A percentile compares a stretch with the other conserved stretches of the same genome.
Conservation (phyloP, 2,329 filamentous ascomycete genomes). For the Aspergillus bombycis region DNA sequence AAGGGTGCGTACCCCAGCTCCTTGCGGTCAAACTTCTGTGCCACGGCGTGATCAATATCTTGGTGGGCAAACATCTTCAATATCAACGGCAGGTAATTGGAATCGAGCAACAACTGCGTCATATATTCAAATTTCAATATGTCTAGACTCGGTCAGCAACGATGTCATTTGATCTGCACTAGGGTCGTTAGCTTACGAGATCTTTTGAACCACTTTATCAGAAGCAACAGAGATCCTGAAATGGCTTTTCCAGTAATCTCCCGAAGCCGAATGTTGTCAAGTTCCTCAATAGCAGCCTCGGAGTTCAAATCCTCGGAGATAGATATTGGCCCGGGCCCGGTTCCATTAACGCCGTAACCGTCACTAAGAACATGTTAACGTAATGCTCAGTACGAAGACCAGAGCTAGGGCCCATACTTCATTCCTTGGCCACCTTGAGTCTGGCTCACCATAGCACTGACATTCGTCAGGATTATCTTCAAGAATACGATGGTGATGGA, state of each 20-base stretch:
- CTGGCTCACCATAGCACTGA: conserved; percentile 77
- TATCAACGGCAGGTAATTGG: conserved; percentile 90
- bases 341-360: conserved; percentile 31
- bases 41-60: conserved; percentile 87
- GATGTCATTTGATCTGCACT: not conserved
- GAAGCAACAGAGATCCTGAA: conserved; percentile 81
- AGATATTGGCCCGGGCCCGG: conserved; percentile 19
- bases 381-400: not conserved
- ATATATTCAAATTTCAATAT: conserved; percentile 95
- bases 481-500: conserved; percentile 91
- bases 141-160: conserved; percentile 56
- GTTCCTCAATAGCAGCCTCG: conserved; percentile 65
- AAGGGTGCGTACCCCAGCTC: conserved; percentile 69
- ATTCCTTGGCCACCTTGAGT: conserved; percentile 48
- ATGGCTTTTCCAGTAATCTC: conserved; percentile 92
- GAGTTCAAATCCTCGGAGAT: conserved; percentile 30
- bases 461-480: conserved; percentile 83
- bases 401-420: conserved; percentile 48
- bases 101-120: conserved; percentile 89
- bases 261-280: conserved; percentile 77
- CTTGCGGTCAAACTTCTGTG: conserved; percentile 79
- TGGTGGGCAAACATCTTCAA: conserved; percentile 93
- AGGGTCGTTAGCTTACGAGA: conserved; percentile 68
- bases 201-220: conserved; percentile 94
- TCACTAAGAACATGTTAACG: conserved; percentile 21